Evolutionary conservation across 2,329 filamentous ascomycete species (phyloP).

Genomic region (Aspergillus neotritici): DNA sequence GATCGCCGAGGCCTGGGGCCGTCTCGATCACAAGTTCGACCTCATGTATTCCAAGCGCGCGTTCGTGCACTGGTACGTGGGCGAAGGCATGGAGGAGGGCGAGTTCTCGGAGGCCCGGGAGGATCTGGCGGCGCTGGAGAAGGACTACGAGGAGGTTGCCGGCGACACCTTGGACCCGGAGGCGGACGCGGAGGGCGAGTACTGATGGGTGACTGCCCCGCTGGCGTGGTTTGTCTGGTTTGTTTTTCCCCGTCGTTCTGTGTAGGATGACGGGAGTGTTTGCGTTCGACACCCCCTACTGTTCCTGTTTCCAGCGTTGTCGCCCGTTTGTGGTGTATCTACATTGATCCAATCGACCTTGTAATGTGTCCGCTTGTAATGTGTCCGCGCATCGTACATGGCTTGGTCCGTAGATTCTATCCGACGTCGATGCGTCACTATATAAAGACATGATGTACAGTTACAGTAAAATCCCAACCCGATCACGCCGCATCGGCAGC

Average conservation of each 20-base stretch:
- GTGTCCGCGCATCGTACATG: too few species aligned
- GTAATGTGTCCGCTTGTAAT: too few species aligned
- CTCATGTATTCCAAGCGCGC: slow-evolving; percentile 66
- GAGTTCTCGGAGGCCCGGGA: slow-evolving; percentile 85
- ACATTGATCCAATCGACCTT: too few species aligned
- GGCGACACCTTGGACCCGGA: slow-evolving; percentile 62
- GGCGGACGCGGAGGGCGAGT: slow-evolving; percentile 42
- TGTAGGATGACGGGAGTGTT: slow-evolving; percentile 11
- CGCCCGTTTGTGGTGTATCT: background rate
- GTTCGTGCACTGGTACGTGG: slow-evolving; percentile 71
- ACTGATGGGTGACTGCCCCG: slow-evolving; percentile 21
- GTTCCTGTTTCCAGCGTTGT: slow-evolving; percentile 18
- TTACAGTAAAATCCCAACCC: too few species aligned
- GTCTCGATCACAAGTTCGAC: slow-evolving; percentile 63
- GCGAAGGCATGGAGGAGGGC: slow-evolving; percentile 88
- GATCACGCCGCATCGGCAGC: slow-evolving; percentile 10
- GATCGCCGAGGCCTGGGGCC: slow-evolving; percentile 60
- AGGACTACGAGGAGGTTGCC: slow-evolving; percentile 81
- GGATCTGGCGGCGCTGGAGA: slow-evolving; percentile 77
- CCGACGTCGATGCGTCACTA: slow-evolving; percentile 4
- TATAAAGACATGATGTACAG: slow-evolving; percentile 5
- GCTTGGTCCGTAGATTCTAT: too few species aligned
- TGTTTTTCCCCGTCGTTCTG: slow-evolving; percentile 13
- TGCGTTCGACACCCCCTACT: slow-evolving; percentile 22
- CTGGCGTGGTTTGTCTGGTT: slow-evolving; percentile 8